Percentiles rank a stretch among this genome's conserved stretches.
These are phyloP conservation scores for Pestalotiopsis sp. DNA, from an alignment of 2,329 filamentous ascomycete species.

Conservation along the genomic window DNA sequence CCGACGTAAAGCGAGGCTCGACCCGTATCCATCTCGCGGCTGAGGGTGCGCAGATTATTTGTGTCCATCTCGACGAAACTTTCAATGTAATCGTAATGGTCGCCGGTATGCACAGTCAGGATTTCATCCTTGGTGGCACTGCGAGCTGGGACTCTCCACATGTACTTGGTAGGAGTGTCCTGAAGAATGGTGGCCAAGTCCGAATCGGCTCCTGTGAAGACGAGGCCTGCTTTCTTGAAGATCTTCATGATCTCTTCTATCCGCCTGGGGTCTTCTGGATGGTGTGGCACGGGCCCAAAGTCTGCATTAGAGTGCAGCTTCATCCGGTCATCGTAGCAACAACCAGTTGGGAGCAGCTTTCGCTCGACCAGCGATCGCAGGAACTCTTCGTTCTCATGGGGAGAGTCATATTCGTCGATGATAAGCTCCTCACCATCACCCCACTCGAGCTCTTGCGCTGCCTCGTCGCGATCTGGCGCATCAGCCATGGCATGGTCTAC, in stretches of 20 bases:
- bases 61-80: slow-evolving; percentile 54
- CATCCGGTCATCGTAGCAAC: slow-evolving; percentile 94
- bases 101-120: slow-evolving; percentile 73
- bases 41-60: slow-evolving; percentile 69
- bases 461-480: slow-evolving; percentile 38
- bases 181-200: slow-evolving; percentile 55
- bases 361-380: slow-evolving; percentile 41
- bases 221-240: slow-evolving; percentile 78
- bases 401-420: slow-evolving; percentile 30
- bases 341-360: slow-evolving; percentile 67
- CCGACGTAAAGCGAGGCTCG: slow-evolving; percentile 84
- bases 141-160: slow-evolving; percentile 78
- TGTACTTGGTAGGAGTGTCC: slow-evolving; percentile 59
- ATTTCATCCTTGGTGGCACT: slow-evolving; percentile 81
- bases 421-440: slow-evolving; percentile 33
- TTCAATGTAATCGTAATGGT: slow-evolving; percentile 80
- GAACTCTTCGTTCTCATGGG: slow-evolving; percentile 36
- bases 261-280: slow-evolving; percentile 90
- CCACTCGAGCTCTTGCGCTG: slow-evolving; percentile 28
- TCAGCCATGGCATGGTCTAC: slow-evolving; percentile 47
- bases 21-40: slow-evolving; percentile 60
- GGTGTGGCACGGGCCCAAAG: slow-evolving; percentile 72
- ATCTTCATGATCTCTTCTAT: slow-evolving; percentile 93
- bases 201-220: slow-evolving; percentile 62
- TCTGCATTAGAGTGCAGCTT: slow-evolving; percentile 89